Percentiles rank a stretch among this genome's conserved stretches.
phyloP scores from a whole-genome alignment of 2,329 filamentous ascomycete species.

The Aspergillus sp. region DNA sequence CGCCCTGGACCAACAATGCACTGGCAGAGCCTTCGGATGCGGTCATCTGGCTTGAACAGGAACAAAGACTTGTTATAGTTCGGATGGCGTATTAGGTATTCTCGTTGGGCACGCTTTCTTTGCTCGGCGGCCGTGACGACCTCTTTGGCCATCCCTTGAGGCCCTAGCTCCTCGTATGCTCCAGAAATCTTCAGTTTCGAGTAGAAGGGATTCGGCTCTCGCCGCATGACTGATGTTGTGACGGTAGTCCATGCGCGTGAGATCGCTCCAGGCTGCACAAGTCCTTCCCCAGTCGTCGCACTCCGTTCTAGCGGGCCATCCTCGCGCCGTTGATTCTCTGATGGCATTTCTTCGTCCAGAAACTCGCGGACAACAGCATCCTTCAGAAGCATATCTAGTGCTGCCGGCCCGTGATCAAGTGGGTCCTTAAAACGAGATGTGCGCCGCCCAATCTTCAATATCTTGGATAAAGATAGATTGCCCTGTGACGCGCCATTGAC shows the following conservation, averaged over 20 bases:
- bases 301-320: constrained; percentile 32
- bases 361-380: constrained; percentile 96
- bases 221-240: constrained; percentile 60
- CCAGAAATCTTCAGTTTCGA: constrained; percentile 73
- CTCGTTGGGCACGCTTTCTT: constrained; percentile 84
- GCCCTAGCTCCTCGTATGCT: constrained; percentile 78
- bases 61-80: constrained; percentile 92
- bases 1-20: constrained; percentile 88
- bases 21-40: constrained; percentile 81
- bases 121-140: constrained; percentile 82
- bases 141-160: constrained; percentile 85
- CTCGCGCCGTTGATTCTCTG: constrained; percentile 35
- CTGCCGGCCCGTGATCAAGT: constrained; percentile 86
- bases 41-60: constrained; percentile 79
- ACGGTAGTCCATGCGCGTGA: constrained; percentile 67
- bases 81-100: constrained; percentile 85
- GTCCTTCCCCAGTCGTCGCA: constrained; percentile 43
- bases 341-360: constrained; percentile 68
- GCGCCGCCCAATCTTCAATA: constrained; percentile 65
- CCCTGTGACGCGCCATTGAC: constrained; percentile 68
- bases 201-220: constrained; percentile 94
- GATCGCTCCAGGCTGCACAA: constrained; percentile 60
- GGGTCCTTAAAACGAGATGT: constrained; percentile 73
- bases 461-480: constrained; percentile 67
- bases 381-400: constrained; percentile 94